A percentile compares a stretch with the other conserved stretches of the same genome.
Conservation (phyloP, 1,139 yeast genomes). For the Ashbya aceris region DNA sequence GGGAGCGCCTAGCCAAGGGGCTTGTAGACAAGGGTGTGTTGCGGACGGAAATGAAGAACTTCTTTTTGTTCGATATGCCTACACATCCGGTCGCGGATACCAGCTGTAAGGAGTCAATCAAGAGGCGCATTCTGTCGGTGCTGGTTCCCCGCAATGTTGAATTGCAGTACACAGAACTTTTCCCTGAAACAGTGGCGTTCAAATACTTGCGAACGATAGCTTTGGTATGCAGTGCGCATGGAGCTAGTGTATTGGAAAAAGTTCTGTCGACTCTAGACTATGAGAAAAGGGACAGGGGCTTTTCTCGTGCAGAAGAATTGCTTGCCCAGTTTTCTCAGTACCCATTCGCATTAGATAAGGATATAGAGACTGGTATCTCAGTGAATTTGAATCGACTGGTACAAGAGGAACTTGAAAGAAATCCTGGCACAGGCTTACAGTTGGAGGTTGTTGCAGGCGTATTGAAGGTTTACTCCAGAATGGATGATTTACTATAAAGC, state of each 20-base stretch:
- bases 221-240: conserved; percentile 81
- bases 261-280: conserved; percentile 70
- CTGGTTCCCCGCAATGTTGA: conserved; percentile 60
- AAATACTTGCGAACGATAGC: conserved; percentile 70
- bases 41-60: conserved; percentile 91
- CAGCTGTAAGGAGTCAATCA: conserved; percentile 69
- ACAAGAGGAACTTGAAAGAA: conserved; percentile 49
- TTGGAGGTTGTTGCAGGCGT: conserved; percentile 91
- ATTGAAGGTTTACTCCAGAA: conserved; percentile 38
- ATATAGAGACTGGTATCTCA: conserved; percentile 64
- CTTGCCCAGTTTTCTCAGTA: conserved; percentile 72
- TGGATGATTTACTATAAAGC: conserved; percentile 37
- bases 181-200: conserved; percentile 62
- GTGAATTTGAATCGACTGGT: conserved; percentile 66
- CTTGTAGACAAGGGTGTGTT: conserved; percentile 95
- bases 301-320: conserved; percentile 86
- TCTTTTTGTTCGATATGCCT: conserved; percentile 93
- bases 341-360: conserved; percentile 58
- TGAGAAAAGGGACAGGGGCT: conserved; percentile 88
- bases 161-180: conserved; percentile 42
- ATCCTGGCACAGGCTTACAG: conserved; percentile 55
- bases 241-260: conserved; percentile 93
- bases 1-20: conserved; percentile 94
- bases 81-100: conserved; percentile 93
- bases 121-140: conserved; percentile 60